Evolutionary conservation across 129 eudicot genomes (phyloP).

Genomic region (Deinandra increscens): DNA sequence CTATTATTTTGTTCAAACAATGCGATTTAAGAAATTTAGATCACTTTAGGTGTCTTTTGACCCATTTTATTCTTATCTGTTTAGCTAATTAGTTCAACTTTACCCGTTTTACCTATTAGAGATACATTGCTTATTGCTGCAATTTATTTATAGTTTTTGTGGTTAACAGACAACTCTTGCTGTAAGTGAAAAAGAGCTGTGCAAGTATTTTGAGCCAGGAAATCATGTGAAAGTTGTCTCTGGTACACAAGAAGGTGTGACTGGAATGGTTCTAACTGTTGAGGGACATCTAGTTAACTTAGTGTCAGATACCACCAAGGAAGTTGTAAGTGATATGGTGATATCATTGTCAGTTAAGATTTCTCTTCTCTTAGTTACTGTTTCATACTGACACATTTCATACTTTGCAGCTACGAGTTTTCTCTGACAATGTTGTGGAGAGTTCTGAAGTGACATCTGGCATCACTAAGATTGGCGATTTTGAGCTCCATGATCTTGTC

Average conservation of each 20-base stretch:
- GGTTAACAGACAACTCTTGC: conserved; percentile 67
- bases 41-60: not conserved
- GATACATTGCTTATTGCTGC: not conserved
- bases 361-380: not conserved
- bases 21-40: not conserved
- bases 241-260: conserved; percentile 87
- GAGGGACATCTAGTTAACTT: conserved; percentile 80
- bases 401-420: conserved; percentile 68
- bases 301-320: conserved; percentile 92
- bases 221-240: conserved; percentile 95
- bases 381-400: not conserved
- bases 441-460: conserved; percentile 99
- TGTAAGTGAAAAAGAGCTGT: conserved; percentile 45
- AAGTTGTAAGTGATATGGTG: conserved; percentile 56
- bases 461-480: conserved; percentile 79
- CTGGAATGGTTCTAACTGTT: conserved; percentile 93
- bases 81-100: not conserved
- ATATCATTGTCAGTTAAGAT: not conserved
- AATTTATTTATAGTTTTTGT: conserved; percentile 5
- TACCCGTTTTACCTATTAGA: not conserved
- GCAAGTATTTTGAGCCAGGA: conserved; percentile 96
- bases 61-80: not conserved
- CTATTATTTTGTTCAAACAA: not conserved
- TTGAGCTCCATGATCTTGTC: conserved; percentile 96
- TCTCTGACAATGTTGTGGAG: conserved; percentile 92